These are phyloP conservation scores for Dunaliella primolecta DNA, from an alignment of 139 green algal genomes.

Conservation along the genomic window DNA sequence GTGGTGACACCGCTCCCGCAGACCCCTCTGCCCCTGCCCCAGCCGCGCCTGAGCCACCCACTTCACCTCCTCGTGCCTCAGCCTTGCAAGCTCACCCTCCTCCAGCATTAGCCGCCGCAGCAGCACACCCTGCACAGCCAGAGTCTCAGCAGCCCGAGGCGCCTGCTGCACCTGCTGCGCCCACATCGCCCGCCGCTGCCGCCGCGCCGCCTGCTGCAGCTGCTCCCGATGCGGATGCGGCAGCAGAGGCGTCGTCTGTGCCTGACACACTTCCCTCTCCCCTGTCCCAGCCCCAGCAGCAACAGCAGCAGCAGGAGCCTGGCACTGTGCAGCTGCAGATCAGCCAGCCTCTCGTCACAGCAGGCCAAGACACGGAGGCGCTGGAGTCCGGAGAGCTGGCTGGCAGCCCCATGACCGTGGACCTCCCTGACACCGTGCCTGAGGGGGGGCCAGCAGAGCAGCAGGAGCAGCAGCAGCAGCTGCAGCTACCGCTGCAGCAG, in stretches of 20 bases:
- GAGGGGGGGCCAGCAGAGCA: too few relatives aligned
- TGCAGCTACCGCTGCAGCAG: neutral
- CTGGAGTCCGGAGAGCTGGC: neutral
- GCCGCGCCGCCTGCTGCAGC: neutral
- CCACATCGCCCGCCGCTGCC: neutral
- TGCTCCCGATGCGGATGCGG: too few relatives aligned
- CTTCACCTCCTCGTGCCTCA: too few relatives aligned
- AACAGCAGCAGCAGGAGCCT: neutral
- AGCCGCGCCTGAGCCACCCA: neutral
- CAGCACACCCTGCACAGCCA: neutral
- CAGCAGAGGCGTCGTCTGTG: too few relatives aligned
- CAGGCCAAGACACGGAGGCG: neutral
- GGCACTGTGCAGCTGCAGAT: neutral
- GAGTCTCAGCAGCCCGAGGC: too few relatives aligned
- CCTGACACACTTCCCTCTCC: too few relatives aligned
- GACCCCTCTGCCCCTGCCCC: neutral
- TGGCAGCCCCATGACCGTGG: neutral
- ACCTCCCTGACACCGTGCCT: neutral
- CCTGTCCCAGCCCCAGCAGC: too few relatives aligned
- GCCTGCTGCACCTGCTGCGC: too few relatives aligned
- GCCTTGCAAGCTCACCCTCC: too few relatives aligned
- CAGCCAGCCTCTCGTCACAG: neutral
- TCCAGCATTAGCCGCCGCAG: neutral
- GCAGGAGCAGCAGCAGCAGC: neutral
- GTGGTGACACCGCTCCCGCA: neutral